Evolutionary conservation across 192 early-diverging fungal species (phyloP).

Genomic region (Umbelopsis sp.): DNA sequence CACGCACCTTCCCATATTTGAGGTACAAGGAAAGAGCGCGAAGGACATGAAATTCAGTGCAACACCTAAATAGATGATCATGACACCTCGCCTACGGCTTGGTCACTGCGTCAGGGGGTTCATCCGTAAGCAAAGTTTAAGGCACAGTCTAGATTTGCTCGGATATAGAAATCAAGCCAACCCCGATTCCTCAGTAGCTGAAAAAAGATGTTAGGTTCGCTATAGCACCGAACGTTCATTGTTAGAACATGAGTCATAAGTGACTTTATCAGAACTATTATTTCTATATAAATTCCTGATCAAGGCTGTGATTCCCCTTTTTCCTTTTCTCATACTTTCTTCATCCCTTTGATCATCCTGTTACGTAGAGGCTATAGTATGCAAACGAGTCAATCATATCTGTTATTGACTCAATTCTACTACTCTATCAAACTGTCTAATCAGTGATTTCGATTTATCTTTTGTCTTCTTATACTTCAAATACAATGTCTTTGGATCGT

Average conservation of each 20-base stretch:
- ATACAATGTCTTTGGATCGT: background rate
- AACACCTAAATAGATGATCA: no score
- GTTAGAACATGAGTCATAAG: no score
- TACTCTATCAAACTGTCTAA: background rate
- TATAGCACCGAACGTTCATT: background rate
- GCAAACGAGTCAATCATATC: background rate
- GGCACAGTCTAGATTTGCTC: background rate
- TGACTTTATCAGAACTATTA: no score
- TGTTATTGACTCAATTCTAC: conserved; percentile 7
- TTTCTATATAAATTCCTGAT: background rate
- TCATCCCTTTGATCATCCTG: background rate
- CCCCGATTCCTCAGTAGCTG: background rate
- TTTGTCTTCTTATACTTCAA: background rate
- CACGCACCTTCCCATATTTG: conserved; percentile 12
- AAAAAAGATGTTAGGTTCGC: background rate
- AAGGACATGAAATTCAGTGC: background rate
- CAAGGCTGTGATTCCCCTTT: background rate
- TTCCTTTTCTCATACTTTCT: background rate
- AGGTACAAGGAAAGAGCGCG: conserved; percentile 2
- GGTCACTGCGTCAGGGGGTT: no score
- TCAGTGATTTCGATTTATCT: background rate
- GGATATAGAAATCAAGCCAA: background rate
- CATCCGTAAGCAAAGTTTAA: background rate
- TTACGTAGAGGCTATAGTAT: background rate
- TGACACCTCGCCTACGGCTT: no score